Evolutionary conservation across 2,329 filamentous ascomycete genomes (phyloP).

Genomic region (Herpotrichia juniperi): DNA sequence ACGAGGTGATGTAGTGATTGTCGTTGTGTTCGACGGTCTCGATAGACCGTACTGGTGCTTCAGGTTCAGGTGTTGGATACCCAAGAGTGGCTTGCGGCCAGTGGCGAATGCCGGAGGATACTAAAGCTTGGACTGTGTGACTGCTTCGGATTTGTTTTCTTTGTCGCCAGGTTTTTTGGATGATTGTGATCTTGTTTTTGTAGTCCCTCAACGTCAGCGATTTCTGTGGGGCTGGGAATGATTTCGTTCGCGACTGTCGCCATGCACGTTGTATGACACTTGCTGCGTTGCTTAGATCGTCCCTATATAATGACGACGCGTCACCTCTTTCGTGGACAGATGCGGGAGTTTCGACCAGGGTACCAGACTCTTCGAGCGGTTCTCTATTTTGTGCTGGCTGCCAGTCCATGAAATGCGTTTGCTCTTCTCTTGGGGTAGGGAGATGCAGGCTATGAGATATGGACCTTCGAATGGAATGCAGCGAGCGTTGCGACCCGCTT

Average conservation of each 20-base stretch:
- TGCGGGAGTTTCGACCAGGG: slow-evolving; percentile 32
- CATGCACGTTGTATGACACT: slow-evolving; percentile 44
- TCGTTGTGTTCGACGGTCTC: slow-evolving; percentile 11
- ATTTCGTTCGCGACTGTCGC: slow-evolving; percentile 33
- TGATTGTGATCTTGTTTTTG: slow-evolving; percentile 45
- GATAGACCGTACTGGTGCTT: slow-evolving; percentile 12
- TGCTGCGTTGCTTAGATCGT: slow-evolving; percentile 36
- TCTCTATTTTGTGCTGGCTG: slow-evolving; percentile 20
- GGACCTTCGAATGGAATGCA: slow-evolving; percentile 40
- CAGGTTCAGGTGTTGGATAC: slow-evolving; percentile 41
- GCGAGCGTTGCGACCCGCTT: slow-evolving; percentile 37
- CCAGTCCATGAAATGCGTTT: slow-evolving; percentile 34
- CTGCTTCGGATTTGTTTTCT: slow-evolving; percentile 32
- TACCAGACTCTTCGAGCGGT: slow-evolving; percentile 34
- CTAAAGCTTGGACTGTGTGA: slow-evolving; percentile 37
- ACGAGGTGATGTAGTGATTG: slow-evolving; percentile 30
- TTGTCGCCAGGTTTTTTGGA: slow-evolving; percentile 47
- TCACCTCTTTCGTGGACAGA: slow-evolving; percentile 32
- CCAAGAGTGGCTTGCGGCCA: slow-evolving; percentile 42
- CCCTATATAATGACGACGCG: slow-evolving; percentile 29
- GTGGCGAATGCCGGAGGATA: slow-evolving; percentile 37
- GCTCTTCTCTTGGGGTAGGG: slow-evolving; percentile 38
- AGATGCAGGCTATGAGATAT: slow-evolving; percentile 35
- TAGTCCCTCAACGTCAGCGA: slow-evolving; percentile 41
- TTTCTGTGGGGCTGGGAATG: slow-evolving; percentile 14